Conservation (phyloP, 1,284 basidiomycete genomes). For the Rhodotorula sp. region DNA sequence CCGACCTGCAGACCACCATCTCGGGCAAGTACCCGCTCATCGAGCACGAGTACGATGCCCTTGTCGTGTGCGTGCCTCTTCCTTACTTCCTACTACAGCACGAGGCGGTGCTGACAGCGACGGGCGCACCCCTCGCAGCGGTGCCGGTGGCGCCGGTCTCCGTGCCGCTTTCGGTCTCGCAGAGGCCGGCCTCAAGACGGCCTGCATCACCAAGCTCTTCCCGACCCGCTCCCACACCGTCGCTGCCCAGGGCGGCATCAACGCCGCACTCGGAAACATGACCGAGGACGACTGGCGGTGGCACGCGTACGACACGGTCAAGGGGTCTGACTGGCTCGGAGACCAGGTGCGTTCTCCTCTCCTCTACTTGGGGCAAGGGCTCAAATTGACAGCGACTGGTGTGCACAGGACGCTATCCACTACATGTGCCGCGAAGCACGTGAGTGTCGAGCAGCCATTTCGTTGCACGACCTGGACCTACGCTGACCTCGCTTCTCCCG, state of each 20-base stretch:
- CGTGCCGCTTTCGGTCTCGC: constrained; percentile 98
- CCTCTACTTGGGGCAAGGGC: neutral
- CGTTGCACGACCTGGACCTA: neutral
- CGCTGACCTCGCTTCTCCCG: neutral
- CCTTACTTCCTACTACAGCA: neutral
- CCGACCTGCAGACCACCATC: constrained; percentile 45
- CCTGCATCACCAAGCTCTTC: constrained; percentile 98
- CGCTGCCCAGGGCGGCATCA: constrained; percentile 96
- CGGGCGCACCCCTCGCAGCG: constrained; percentile 57
- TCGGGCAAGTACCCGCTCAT: constrained; percentile 87
- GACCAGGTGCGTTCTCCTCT: constrained; percentile 78
- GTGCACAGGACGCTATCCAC: constrained; percentile 65
- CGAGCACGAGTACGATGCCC: constrained; percentile 92
- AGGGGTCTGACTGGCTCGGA: constrained; percentile 99
- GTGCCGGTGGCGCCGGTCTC: constrained; percentile 96
- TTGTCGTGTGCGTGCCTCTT: constrained; percentile 78
- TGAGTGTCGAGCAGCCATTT: neutral
- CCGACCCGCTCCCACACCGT: constrained; percentile 99
- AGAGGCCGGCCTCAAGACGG: constrained; percentile 94
- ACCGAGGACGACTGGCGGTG: constrained; percentile 83
- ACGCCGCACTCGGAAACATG: constrained; percentile 99
- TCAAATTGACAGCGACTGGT: neutral
- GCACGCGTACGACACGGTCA: constrained; percentile 99
- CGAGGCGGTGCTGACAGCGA: neutral
- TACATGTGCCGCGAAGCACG: constrained; percentile 44